These are phyloP conservation scores for Dictyostelium firmibasis DNA, from an alignment of 78 protist species.

Conservation along the genomic window DNA sequence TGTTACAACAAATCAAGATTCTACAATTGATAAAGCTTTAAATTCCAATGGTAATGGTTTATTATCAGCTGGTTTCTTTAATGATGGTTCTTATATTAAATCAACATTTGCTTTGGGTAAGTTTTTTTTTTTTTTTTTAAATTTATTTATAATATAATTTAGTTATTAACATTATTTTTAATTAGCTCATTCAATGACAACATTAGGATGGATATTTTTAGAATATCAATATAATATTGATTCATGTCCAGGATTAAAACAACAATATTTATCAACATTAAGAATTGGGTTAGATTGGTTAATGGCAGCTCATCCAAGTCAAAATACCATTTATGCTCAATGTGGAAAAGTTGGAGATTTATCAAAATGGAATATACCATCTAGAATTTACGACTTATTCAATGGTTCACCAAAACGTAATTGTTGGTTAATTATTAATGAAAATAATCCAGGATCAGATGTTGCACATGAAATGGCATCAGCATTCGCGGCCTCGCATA, in stretches of 20 bases:
- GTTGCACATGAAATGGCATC: slow-evolving; percentile 62
- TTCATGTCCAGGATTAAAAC: background rate
- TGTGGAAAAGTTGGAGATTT: background rate
- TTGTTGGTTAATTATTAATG: background rate
- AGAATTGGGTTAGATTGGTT: slow-evolving; percentile 8
- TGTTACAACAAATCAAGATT: background rate
- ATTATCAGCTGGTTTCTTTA: background rate
- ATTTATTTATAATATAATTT: background rate
- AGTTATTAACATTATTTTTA: background rate
- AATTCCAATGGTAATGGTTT: background rate
- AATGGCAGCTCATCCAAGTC: background rate
- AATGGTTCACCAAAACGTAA: slow-evolving; percentile 58
- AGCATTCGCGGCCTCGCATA: slow-evolving; percentile 33
- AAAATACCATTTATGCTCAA: background rate
- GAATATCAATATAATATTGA: slow-evolving; percentile 2
- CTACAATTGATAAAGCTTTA: background rate
- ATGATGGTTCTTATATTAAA: background rate
- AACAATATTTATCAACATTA: background rate
- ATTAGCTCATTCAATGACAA: background rate
- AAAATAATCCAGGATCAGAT: slow-evolving; percentile 50
- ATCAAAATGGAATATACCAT: background rate
- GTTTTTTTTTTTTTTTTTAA: background rate
- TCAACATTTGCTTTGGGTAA: background rate
- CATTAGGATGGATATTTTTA: background rate
- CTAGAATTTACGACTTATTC: background rate